These are phyloP conservation scores for Curvularia verruculosa DNA, from an alignment of 2,329 filamentous ascomycete genomes.

Conservation along the genomic window DNA sequence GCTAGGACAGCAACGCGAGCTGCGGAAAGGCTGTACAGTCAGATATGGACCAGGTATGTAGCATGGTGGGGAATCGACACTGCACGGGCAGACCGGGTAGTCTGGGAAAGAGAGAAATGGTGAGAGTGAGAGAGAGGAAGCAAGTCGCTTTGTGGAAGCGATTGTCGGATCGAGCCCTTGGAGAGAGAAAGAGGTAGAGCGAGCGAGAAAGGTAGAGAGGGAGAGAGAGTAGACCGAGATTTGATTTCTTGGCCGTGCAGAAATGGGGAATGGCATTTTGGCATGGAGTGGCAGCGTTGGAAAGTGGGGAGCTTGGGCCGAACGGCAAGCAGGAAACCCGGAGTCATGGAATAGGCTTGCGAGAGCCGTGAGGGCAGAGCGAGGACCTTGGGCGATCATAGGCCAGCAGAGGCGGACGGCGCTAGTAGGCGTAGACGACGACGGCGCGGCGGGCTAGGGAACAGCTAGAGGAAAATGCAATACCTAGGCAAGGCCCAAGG, in stretches of 20 bases:
- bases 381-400: constrained; percentile 16
- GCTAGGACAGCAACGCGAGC: constrained; percentile 40
- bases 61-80: constrained; percentile 43
- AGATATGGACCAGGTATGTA: constrained; percentile 44
- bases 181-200: no score
- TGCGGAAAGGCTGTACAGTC: constrained; percentile 39
- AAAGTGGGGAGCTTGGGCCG: constrained; percentile 29
- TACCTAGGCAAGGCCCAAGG: constrained; percentile 18
- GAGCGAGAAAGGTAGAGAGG: no score
- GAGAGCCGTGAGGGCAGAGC: constrained; percentile 14
- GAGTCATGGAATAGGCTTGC: constrained; percentile 31
- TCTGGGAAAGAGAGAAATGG: constrained; percentile 33
- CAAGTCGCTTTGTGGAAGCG: constrained; percentile 45
- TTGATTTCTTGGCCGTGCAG: constrained; percentile 27
- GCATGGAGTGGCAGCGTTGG: constrained; percentile 17
- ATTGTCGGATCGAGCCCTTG: constrained; percentile 33
- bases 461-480: constrained; percentile 28
- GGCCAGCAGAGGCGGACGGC: constrained; percentile 12
- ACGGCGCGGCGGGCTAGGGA: constrained; percentile 12
- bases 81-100: constrained; percentile 36
- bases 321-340: constrained; percentile 28
- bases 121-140: constrained; percentile 40
- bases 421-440: constrained; percentile 23
- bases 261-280: constrained; percentile 13
- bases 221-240: no score